Evolutionary conservation across 495 filamentous ascomycete genomes (phyloP).

Genomic region (Viridothelium virens): DNA sequence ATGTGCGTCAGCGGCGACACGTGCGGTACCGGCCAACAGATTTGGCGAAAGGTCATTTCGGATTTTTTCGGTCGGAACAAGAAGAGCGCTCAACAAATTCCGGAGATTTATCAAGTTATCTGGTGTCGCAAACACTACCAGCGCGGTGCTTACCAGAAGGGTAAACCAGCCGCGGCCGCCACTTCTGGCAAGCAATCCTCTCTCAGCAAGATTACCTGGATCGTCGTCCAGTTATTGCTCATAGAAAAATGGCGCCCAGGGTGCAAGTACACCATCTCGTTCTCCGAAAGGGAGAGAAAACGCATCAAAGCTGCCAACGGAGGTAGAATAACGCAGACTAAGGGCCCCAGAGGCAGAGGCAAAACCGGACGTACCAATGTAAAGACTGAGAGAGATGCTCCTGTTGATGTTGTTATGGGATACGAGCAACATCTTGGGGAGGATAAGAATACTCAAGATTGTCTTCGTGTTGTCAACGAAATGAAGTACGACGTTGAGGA

Average conservation of each 20-base stretch:
- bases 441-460: slow-evolving; percentile 5
- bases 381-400: slow-evolving; percentile 14
- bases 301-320: not conserved
- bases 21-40: not conserved
- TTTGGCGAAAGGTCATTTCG: slow-evolving; percentile 62
- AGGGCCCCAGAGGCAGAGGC: slow-evolving; percentile 5
- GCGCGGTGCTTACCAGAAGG: slow-evolving; percentile 33
- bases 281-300: not conserved
- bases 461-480: slow-evolving; percentile 11
- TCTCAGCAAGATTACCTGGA: slow-evolving; percentile 5
- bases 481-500: slow-evolving; percentile 10
- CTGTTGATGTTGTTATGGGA: slow-evolving; percentile 7
- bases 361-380: not conserved
- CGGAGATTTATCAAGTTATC: slow-evolving; percentile 48
- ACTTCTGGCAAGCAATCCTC: slow-evolving; percentile 7
- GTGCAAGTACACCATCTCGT: not conserved
- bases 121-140: slow-evolving; percentile 85
- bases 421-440: slow-evolving; percentile 6
- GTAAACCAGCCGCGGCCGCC: not conserved
- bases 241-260: slow-evolving; percentile 11
- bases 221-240: not conserved
- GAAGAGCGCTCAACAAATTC: slow-evolving; percentile 58
- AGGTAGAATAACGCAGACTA: not conserved
- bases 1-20: slow-evolving; percentile 6
- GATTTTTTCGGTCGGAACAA: slow-evolving; percentile 91